A percentile compares a stretch with the other conserved stretches of the same genome.
phyloP scores from a whole-genome alignment of 2,329 filamentous ascomycete species.

The Pseudogymnoascus sp. region DNA sequence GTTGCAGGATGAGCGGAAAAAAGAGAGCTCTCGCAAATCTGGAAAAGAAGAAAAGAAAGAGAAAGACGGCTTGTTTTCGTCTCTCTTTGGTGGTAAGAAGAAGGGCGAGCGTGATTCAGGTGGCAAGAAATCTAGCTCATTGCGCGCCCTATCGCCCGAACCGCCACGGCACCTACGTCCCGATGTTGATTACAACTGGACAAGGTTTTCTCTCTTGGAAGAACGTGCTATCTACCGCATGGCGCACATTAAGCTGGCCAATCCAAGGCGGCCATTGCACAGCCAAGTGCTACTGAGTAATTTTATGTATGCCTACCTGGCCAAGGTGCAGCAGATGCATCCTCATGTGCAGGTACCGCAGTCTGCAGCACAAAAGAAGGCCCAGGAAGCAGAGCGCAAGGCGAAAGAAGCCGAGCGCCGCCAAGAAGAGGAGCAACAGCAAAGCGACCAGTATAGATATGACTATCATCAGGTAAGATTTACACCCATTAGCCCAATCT shows the following conservation, averaged over 20 bases:
- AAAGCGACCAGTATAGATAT: conserved; percentile 29
- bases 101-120: conserved; percentile 68
- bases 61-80: conserved; percentile 88
- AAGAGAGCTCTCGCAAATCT: conserved; percentile 67
- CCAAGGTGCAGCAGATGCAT: conserved; percentile 98
- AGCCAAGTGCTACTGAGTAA: conserved; percentile 96
- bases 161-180: conserved; percentile 67
- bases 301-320: conserved; percentile 99
- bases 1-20: conserved; percentile 74
- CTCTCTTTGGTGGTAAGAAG: conserved; percentile 86
- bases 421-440: conserved; percentile 25
- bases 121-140: conserved; percentile 64
- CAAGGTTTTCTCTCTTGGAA: conserved; percentile 86
- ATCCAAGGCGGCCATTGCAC: conserved; percentile 81
- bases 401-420: conserved; percentile 34
- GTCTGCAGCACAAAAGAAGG: conserved; percentile 63
- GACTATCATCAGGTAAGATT: conserved; percentile 30
- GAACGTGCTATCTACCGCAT: conserved; percentile 97
- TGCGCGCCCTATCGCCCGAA: conserved; percentile 73
- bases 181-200: conserved; percentile 94
- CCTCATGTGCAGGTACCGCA: conserved; percentile 88
- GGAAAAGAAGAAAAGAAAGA: conserved; percentile 72
- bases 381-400: conserved; percentile 47
- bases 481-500: not conserved
- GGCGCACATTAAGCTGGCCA: conserved; percentile 98